phyloP scores from a whole-genome alignment of 768 basidiomycete genomes.

The Mrakia blollopis region DNA sequence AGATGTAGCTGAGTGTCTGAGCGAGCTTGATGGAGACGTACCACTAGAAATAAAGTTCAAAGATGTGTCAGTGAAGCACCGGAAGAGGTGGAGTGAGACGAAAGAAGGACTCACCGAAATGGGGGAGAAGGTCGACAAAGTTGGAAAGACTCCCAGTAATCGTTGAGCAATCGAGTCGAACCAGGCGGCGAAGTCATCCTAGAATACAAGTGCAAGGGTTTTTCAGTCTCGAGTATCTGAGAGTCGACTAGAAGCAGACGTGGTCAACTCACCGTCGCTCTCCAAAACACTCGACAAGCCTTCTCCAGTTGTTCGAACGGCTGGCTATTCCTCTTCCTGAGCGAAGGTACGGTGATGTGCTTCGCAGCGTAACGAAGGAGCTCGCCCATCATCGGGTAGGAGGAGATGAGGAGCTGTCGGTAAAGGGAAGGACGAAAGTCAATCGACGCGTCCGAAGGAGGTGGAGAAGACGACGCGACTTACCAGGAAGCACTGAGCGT shows the following conservation, averaged over 20 bases:
- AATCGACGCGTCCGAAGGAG: neutral
- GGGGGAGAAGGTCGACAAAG: neutral
- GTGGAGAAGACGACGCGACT: neutral
- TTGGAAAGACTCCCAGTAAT: neutral
- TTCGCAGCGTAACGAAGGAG: neutral
- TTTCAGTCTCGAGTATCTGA: neutral
- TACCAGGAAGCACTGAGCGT: conserved; percentile 1
- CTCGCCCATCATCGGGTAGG: neutral
- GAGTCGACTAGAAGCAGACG: neutral
- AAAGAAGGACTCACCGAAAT: neutral
- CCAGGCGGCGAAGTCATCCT: conserved; percentile 7
- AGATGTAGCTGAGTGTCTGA: neutral
- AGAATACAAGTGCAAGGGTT: neutral
- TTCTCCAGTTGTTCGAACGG: neutral
- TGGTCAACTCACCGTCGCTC: neutral
- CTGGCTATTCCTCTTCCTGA: neutral
- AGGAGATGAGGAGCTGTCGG: neutral
- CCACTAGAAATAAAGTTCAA: neutral
- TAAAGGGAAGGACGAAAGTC: neutral
- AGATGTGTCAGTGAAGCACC: neutral
- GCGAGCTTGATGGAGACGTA: conserved; percentile 1
- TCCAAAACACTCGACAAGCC: neutral
- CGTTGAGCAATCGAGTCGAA: neutral
- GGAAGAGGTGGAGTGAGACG: too few species aligned
- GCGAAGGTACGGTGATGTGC: neutral